These are phyloP conservation scores for Spiromastix sp. DNA, from an alignment of 2,329 filamentous ascomycete genomes.

Conservation along the genomic window DNA sequence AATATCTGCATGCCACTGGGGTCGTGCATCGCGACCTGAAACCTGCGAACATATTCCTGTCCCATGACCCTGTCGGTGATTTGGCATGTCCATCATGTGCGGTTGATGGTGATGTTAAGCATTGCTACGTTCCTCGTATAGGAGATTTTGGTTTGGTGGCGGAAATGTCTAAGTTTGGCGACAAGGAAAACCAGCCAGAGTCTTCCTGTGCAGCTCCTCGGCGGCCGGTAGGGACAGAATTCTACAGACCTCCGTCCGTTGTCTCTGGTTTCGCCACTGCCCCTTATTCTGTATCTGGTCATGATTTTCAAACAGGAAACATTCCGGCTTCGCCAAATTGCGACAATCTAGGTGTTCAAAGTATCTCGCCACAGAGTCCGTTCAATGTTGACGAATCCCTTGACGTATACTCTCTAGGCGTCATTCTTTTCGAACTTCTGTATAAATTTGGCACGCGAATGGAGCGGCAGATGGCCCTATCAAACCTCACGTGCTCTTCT, in stretches of 20 bases:
- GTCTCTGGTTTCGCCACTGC: background rate
- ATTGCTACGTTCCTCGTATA: slow-evolving; percentile 46
- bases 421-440: slow-evolving; percentile 53
- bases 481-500: slow-evolving; percentile 25
- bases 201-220: slow-evolving; percentile 7
- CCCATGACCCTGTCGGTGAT: slow-evolving; percentile 39
- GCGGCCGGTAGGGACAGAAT: slow-evolving; percentile 49
- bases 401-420: slow-evolving; percentile 52
- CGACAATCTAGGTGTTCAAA: slow-evolving; percentile 4
- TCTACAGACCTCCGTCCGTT: slow-evolving; percentile 45
- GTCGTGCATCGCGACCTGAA: slow-evolving; percentile 60
- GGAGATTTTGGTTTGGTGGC: slow-evolving; percentile 59
- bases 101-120: slow-evolving; percentile 10
- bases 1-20: slow-evolving; percentile 51
- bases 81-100: slow-evolving; percentile 38
- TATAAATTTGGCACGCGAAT: slow-evolving; percentile 43
- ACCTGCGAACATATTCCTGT: slow-evolving; percentile 58
- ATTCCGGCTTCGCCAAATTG: slow-evolving; percentile 5
- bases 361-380: background rate
- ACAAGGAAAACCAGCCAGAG: slow-evolving; percentile 13
- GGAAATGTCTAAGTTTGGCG: slow-evolving; percentile 36
- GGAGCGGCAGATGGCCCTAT: slow-evolving; percentile 36
- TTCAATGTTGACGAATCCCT: slow-evolving; percentile 37
- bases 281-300: background rate
- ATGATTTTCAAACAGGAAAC: background rate